These are phyloP conservation scores for Phaeotremella fagi DNA, from an alignment of 768 basidiomycete genomes.

Conservation along the genomic window DNA sequence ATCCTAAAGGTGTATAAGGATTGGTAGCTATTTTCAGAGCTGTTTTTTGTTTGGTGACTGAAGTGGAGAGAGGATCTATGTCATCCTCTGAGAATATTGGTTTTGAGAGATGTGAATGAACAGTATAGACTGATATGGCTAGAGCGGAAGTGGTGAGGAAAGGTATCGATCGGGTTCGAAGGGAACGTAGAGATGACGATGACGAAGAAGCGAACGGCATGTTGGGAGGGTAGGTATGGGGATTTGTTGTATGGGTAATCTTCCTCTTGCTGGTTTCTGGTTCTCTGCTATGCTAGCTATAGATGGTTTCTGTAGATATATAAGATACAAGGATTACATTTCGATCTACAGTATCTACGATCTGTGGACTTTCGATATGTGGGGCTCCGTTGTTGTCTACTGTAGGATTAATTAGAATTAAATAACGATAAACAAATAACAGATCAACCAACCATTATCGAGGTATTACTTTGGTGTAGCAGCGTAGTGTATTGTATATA, in stretches of 20 bases:
- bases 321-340: too few species aligned
- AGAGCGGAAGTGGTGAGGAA: slow-evolving; percentile 27
- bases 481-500: too few species aligned
- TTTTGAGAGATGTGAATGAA: slow-evolving; percentile 12
- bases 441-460: neutral
- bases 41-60: slow-evolving; percentile 15
- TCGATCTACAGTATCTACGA: neutral
- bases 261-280: too few species aligned
- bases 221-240: neutral
- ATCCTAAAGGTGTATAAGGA: slow-evolving; percentile 36
- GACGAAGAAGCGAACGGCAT: slow-evolving; percentile 24
- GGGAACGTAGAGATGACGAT: slow-evolving; percentile 3
- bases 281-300: too few species aligned
- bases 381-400: neutral
- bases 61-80: slow-evolving; percentile 9
- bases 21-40: slow-evolving; percentile 6
- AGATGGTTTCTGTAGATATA: too few species aligned
- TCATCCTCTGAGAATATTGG: slow-evolving; percentile 7
- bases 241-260: neutral
- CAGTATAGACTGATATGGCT: slow-evolving; percentile 26
- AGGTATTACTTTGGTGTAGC: neutral
- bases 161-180: slow-evolving; percentile 27
- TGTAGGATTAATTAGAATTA: neutral
- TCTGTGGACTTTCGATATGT: neutral
- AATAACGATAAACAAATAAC: neutral